A percentile compares a stretch with the other conserved stretches of the same genome.
Evolutionary conservation across 2,329 filamentous ascomycete species (phyloP).

Genomic region (Aspergillus ibericus): DNA sequence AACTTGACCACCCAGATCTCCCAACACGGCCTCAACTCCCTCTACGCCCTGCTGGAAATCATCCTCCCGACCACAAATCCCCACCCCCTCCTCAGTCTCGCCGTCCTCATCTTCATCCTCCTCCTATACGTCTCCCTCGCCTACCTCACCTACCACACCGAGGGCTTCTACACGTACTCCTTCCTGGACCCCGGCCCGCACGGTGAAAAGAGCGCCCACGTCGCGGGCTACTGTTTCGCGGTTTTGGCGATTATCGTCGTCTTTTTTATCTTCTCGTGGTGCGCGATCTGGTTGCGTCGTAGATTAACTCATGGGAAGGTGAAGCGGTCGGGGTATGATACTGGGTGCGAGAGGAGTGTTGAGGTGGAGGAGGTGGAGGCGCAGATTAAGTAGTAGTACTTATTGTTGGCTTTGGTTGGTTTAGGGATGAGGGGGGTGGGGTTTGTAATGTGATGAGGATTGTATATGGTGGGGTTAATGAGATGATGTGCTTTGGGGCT

Average conservation of each 20-base stretch:
- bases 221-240: constrained; percentile 63
- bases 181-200: constrained; percentile 68
- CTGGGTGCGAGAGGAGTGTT: constrained; percentile 12
- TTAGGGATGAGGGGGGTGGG: too few relatives aligned
- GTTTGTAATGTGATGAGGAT: neutral
- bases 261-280: constrained; percentile 54
- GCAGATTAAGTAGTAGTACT: neutral
- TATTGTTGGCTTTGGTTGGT: too few relatives aligned
- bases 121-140: constrained; percentile 71
- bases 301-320: constrained; percentile 43
- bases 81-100: constrained; percentile 64
- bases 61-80: constrained; percentile 65
- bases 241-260: constrained; percentile 58
- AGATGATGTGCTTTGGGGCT: neutral
- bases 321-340: constrained; percentile 26
- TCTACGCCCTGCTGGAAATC: constrained; percentile 75
- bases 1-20: constrained; percentile 54
- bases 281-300: constrained; percentile 55
- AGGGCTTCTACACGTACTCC: constrained; percentile 73
- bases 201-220: constrained; percentile 49
- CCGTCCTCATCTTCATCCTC: constrained; percentile 68
- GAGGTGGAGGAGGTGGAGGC: neutral
- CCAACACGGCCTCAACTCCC: constrained; percentile 71
- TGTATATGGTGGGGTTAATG: neutral
- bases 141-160: constrained; percentile 68